phyloP scores from a whole-genome alignment of 2,329 filamentous ascomycete species.

The Pestalotiopsis fici region DNA sequence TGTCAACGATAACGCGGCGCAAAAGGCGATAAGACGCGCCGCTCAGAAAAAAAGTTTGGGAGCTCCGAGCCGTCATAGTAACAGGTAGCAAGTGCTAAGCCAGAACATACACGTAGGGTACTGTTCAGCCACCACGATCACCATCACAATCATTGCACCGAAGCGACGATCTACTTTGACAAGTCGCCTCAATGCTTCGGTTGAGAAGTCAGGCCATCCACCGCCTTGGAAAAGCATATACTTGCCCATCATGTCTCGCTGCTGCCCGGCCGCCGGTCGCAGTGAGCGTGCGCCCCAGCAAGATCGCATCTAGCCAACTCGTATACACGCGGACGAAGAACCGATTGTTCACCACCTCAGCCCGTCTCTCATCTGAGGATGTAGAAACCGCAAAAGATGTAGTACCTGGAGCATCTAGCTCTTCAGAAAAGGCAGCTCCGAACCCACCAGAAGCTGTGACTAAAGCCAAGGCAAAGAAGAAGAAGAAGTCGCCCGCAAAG shows the following conservation, averaged over 20 bases:
- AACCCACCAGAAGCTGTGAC: too few species aligned
- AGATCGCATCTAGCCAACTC: neutral
- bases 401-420: neutral
- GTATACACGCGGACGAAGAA: neutral
- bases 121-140: neutral
- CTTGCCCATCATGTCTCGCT: slow-evolving; percentile 28
- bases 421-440: neutral
- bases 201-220: slow-evolving; percentile 26
- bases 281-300: neutral
- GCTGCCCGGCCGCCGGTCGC: slow-evolving; percentile 6
- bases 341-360: neutral
- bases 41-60: slow-evolving; percentile 8
- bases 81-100: too few species aligned
- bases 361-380: neutral
- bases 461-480: slow-evolving; percentile 12
- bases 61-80: neutral
- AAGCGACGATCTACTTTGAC: neutral
- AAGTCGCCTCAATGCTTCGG: slow-evolving; percentile 33
- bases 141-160: neutral
- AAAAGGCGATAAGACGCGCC: slow-evolving; percentile 4
- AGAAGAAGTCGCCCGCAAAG: slow-evolving; percentile 13
- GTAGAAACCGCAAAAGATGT: neutral
- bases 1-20: neutral
- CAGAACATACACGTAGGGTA: too few species aligned
- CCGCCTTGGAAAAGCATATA: slow-evolving; percentile 25